Evolutionary conservation across 768 basidiomycete genomes (phyloP).

Genomic region (Podaxis carcinomalis): DNA sequence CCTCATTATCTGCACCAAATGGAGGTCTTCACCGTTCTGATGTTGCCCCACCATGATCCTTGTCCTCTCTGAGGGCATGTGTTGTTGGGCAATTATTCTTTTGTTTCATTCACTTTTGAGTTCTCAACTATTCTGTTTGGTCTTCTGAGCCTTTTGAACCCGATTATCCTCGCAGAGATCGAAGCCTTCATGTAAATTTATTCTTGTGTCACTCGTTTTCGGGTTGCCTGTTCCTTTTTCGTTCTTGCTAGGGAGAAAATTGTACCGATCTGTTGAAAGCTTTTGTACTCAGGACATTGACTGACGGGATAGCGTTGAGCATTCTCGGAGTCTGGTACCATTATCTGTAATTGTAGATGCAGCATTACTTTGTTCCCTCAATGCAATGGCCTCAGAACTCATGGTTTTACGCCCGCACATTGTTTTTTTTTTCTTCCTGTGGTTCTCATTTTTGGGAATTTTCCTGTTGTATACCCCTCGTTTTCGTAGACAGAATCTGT

Average conservation of each 20-base stretch:
- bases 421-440: not conserved
- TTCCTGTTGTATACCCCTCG: not conserved
- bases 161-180: not conserved
- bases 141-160: not conserved
- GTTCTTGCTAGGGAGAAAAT: constrained; percentile 3
- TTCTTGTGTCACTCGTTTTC: not conserved
- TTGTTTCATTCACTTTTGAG: not conserved
- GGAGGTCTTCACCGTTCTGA: constrained; percentile 9
- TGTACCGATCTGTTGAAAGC: not conserved
- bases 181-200: not conserved
- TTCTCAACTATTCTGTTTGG: not conserved
- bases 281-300: not conserved
- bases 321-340: constrained; percentile 2
- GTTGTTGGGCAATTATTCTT: not conserved
- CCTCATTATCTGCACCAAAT: constrained; percentile 10
- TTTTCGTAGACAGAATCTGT: not conserved
- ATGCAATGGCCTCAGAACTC: constrained; percentile 10
- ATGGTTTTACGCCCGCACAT: not conserved
- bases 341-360: constrained; percentile 12
- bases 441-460: not conserved
- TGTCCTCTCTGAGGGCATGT: not conserved
- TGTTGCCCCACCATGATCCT: not conserved
- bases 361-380: constrained; percentile 7
- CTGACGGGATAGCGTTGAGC: constrained; percentile 2
- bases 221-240: not conserved